Evolutionary conservation across 495 filamentous ascomycete species (phyloP), one percentile per base, ranked within the genome.

Genomic region (Penicillium riverlandense): DNA sequence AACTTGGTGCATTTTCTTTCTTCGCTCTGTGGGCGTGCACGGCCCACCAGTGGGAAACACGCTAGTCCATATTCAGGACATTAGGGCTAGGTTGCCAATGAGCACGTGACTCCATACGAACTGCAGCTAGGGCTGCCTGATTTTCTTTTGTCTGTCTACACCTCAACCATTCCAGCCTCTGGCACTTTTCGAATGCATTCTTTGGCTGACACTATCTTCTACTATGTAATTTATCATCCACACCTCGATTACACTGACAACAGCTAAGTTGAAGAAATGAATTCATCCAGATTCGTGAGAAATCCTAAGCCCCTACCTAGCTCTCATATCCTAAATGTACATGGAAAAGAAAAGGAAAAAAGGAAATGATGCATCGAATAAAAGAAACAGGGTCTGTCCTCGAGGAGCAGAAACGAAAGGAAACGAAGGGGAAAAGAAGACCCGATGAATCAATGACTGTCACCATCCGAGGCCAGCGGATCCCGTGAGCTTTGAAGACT

Each of bases 21-120:
- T 68, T 72, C 65, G 69, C 66, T 70, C 65, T 67, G 52, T 66
- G 57, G 58, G 58, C 35, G 22, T 43, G 36, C 10, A 44, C 42
- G 14, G 48, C 50, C 62, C 48, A 57, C 59, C 55, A 55, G 63
- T 43, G 45, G 35, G 50, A 40, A 39, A 44, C 61, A 52, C 65
- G 66, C 69, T 69, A 65, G 65, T 56, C 68, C 66, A 63, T 70
- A 33, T 13, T 41, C 55, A 27, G 57, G 45, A 12, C 4, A 50
- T 63, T 47, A 15, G 52, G 56, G 14, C 6, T 44, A 48, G 22
- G 22, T 22, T 22, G 22, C 6, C 4, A 0, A 22, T 6, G 22
- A n/a, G 2, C 22, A 22, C 22, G 22, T 22, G 22, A 22, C 4
- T 22, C 4, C 6, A 6, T 22, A 22, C 22, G 4, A 22, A 4